Conservation (phyloP, 768 basidiomycete species). For the Mycena amicta region DNA sequence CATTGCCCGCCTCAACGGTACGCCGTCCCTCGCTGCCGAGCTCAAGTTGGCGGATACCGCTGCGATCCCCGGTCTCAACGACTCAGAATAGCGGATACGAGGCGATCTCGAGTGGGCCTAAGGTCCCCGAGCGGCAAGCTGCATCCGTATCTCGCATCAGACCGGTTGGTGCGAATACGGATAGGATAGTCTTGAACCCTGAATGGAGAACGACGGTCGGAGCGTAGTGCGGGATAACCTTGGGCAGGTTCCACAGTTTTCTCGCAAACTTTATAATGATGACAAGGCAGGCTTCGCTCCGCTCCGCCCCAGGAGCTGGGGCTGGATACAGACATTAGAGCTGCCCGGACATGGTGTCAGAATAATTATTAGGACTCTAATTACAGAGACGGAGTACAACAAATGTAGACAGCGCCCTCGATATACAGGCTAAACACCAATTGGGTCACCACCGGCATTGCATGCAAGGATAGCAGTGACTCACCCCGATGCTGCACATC, state of each 20-base stretch:
- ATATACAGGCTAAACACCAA: too few relatives aligned
- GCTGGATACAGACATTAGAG: too few relatives aligned
- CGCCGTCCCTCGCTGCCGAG: slow-evolving; percentile 58
- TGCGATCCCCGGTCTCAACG: not conserved
- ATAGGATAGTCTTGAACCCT: slow-evolving; percentile 72
- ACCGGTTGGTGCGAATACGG: slow-evolving; percentile 60
- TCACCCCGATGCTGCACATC: too few relatives aligned
- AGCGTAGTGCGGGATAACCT: slow-evolving; percentile 73
- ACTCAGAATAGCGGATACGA: slow-evolving; percentile 10
- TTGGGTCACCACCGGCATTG: too few relatives aligned
- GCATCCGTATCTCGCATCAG: slow-evolving; percentile 3
- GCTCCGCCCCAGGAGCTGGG: too few relatives aligned
- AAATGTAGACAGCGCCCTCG: too few relatives aligned
- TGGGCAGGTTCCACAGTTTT: slow-evolving; percentile 57
- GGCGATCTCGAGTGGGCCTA: slow-evolving; percentile 12
- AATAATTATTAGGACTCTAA: too few relatives aligned
- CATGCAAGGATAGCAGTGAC: too few relatives aligned
- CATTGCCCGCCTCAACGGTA: slow-evolving; percentile 87
- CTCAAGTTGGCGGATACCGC: slow-evolving; percentile 64
- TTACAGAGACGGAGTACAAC: too few relatives aligned
- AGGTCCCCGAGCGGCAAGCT: not conserved
- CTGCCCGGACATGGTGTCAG: too few relatives aligned
- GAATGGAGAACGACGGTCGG: slow-evolving; percentile 81
- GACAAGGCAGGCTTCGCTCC: too few relatives aligned
- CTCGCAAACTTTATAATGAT: too few relatives aligned